Evolutionary conservation across 441 rosid species (phyloP), one percentile per base, ranked within the genome.

Genomic region (Erysimum cheiri): DNA sequence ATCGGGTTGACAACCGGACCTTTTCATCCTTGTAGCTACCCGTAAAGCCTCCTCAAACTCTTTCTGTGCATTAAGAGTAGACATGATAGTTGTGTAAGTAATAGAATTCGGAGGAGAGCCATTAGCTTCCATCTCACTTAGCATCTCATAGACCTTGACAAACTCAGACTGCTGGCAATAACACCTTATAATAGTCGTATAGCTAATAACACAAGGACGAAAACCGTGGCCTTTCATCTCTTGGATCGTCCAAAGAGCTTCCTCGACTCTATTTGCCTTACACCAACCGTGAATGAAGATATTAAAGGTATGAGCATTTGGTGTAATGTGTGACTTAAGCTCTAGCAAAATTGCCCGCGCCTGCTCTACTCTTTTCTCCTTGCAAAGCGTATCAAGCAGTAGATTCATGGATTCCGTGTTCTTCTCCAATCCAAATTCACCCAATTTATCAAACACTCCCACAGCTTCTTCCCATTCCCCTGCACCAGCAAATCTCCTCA

Each of bases 261-360:
- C 97, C 39, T 89, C 95, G 3, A 87, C 85, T 46, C 86, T 82
- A 54, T 83, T 84, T n/a, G 81, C 68, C 77, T 86, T 85, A 72
- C 97, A 91, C 98, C 98, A 93, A 48, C 98, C 97, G 39, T 89
- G 86, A 57, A 93, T 87, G 40, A 91, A 86, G 41, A 93, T 91
- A 59, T 91, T 91, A 72, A 89, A 93, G 1, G 96, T 88, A 72
- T 77, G 53, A 12, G 81, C 83, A 82, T 88, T 40, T 1, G 97
- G 95, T 5, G 78, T 44, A 73, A 91, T 83, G 64, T 82, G 80
- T 4, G 89, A 63, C 70, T 88, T 89, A 2, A 93, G 91, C 72
- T 79, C 77, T 56, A 84, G 47, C 82, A 87, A 85, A 47, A 89
- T 63, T 2, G 33, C 80, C 0, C 92, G 84, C 2, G 95, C 98